A percentile compares a stretch with the other conserved stretches of the same genome.
Evolutionary conservation across 2,329 filamentous ascomycete genomes (phyloP).

Genomic region (Neopestalotiopsis clavispora): DNA sequence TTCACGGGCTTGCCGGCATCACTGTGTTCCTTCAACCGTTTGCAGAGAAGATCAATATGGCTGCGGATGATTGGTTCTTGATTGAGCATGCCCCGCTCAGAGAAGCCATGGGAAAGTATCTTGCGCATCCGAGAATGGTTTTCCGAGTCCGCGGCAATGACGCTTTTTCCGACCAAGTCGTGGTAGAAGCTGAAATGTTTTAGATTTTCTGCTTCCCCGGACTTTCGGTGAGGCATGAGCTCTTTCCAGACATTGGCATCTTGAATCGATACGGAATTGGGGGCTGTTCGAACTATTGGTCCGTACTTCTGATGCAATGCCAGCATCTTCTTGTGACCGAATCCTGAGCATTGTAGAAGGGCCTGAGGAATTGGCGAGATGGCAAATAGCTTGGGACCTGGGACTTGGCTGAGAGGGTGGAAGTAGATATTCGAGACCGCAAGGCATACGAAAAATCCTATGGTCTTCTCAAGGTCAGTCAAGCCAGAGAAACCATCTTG

Average conservation of each 20-base stretch:
- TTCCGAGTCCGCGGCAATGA: not conserved
- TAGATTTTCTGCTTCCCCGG: not conserved
- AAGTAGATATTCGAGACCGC: not conserved
- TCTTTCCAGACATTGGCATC: not conserved
- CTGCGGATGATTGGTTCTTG: conserved; percentile 27
- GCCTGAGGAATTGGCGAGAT: not conserved
- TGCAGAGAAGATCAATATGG: conserved; percentile 26
- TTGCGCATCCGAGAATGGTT: conserved; percentile 15
- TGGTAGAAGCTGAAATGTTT: not conserved
- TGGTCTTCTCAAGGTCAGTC: too few species aligned
- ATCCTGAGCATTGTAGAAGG: not conserved
- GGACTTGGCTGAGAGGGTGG: not conserved
- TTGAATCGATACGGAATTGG: not conserved
- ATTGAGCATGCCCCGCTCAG: conserved; percentile 22
- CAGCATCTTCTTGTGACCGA: not conserved
- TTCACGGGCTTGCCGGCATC: conserved; percentile 10
- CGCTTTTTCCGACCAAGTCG: too few species aligned
- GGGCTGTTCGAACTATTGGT: not conserved
- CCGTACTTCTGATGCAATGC: not conserved
- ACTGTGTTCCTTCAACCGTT: conserved; percentile 17
- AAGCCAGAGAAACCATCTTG: too few species aligned
- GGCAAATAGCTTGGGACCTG: not conserved
- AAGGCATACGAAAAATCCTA: not conserved
- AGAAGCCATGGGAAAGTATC: conserved; percentile 26
- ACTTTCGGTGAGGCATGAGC: not conserved